Base-by-base conservation (phyloP, 208 protist species). In the Crithidia fasciculata region DNA sequence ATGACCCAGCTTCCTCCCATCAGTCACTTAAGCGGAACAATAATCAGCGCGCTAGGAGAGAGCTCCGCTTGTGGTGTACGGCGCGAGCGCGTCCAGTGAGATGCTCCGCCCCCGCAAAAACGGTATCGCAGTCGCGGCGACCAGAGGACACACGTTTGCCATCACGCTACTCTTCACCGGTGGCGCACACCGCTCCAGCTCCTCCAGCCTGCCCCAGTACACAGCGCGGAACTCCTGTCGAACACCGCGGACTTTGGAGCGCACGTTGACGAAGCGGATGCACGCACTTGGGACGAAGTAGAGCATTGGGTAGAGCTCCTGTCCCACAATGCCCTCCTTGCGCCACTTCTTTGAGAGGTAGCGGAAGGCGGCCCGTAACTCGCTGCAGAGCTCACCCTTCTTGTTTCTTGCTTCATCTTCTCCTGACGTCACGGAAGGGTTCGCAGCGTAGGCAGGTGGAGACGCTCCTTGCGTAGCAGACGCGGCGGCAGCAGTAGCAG, bases 241-340 rank as follows among this genome's bases (percentile, higher is more conserved):
- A n/a, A 74, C 54, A 19, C 69, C 69, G 28, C 74, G 67, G n/a
- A 8, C 41, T 13, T 36, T 36, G 10, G 47, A 53, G 15, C 40
- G 4, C 13, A 69, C 65, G 7, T 64, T 19, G 12, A 71, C 28
- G 15, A 43, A 15, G 2, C 39, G 40, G 5, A 70, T 37, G 0
- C 10, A 16, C 7, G 55, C 39, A n/a, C 39, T n/a, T 0, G 39
- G 37, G 5, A 80, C 10, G 8, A 72, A 54, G 64, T 83, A 85
- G 2, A 88, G 63, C 3, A 84, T 53, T 6, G 86, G 86, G 64
- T 86, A 91, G 50, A 91, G 71, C 68, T 91, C 80, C 66, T 91
- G 86, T 4, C 86, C 83, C 0, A 5, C 19, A 15, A 86, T 65
- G 10, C 80, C 83, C 6, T 61, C 5, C 16, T 81, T 85, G 15